Percentiles rank a stretch among this genome's conserved stretches.
These are phyloP conservation scores for Phytophthora podocarpi DNA, from an alignment of 352 stramenopile species.

Conservation along the genomic window DNA sequence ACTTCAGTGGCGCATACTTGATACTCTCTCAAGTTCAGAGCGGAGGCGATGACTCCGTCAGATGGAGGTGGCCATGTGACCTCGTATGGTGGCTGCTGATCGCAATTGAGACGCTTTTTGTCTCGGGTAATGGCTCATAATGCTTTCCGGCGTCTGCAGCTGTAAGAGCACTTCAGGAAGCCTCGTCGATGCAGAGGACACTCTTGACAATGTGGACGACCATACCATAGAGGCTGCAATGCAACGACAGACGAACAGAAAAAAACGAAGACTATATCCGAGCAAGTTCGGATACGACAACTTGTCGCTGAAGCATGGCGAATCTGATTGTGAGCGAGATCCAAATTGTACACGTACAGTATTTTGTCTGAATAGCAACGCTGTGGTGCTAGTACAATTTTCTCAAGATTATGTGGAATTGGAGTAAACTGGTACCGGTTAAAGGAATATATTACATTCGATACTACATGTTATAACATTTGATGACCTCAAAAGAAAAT, in stretches of 20 bases:
- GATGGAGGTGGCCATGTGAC: not conserved
- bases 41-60: not conserved
- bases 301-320: no score
- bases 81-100: not conserved
- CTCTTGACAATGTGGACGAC: no score
- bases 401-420: no score
- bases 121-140: not conserved
- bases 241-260: constrained; percentile 26
- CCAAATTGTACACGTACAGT: no score
- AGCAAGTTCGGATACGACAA: no score
- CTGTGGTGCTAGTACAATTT: no score
- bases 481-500: no score
- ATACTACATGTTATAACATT: no score
- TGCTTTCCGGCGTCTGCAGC: constrained; percentile 7
- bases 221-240: constrained; percentile 27
- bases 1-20: not conserved
- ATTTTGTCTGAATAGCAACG: no score
- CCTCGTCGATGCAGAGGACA: no score
- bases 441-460: no score
- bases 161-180: constrained; percentile 3
- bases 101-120: constrained; percentile 2
- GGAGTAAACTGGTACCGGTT: no score
- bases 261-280: constrained; percentile 12
- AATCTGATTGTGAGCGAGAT: constrained; percentile 3
- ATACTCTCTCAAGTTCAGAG: not conserved